phyloP scores from a whole-genome alignment of 345 rosid genomes.

The Rhodomyrtus tomentosa region DNA sequence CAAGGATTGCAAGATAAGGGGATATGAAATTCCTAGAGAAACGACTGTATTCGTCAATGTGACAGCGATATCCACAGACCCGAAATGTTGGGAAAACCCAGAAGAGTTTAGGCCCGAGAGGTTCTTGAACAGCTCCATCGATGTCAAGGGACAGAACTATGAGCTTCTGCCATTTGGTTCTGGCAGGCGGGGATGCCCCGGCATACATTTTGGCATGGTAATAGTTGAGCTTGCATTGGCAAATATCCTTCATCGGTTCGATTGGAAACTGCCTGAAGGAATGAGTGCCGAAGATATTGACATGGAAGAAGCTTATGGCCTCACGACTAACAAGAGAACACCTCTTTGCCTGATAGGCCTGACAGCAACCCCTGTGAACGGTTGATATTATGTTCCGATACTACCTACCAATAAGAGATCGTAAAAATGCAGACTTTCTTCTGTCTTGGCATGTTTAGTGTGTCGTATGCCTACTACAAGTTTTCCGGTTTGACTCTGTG shows the following conservation, averaged over 20 bases:
- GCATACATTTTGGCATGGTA: constrained; percentile 18
- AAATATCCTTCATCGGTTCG: constrained; percentile 26
- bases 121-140: constrained; percentile 19
- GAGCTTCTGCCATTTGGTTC: constrained; percentile 48
- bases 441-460: background rate
- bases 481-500: background rate
- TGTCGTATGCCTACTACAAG: background rate
- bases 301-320: constrained; percentile 35
- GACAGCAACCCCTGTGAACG: background rate
- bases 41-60: constrained; percentile 20
- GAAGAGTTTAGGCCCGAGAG: constrained; percentile 30
- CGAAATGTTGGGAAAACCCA: constrained; percentile 23
- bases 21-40: constrained; percentile 21
- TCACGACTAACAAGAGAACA: constrained; percentile 27
- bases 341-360: constrained; percentile 21
- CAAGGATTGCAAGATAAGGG: constrained; percentile 7
- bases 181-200: constrained; percentile 60
- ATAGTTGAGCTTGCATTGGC: constrained; percentile 34
- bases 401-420: background rate
- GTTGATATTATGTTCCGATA: background rate
- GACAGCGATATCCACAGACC: constrained; percentile 11
- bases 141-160: constrained; percentile 36
- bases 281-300: constrained; percentile 25
- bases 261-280: constrained; percentile 44
- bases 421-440: background rate